Percentiles rank a stretch among this genome's conserved stretches.
Conservation (phyloP, 163 green algal genomes). For the Prototheca wickerhamii region DNA sequence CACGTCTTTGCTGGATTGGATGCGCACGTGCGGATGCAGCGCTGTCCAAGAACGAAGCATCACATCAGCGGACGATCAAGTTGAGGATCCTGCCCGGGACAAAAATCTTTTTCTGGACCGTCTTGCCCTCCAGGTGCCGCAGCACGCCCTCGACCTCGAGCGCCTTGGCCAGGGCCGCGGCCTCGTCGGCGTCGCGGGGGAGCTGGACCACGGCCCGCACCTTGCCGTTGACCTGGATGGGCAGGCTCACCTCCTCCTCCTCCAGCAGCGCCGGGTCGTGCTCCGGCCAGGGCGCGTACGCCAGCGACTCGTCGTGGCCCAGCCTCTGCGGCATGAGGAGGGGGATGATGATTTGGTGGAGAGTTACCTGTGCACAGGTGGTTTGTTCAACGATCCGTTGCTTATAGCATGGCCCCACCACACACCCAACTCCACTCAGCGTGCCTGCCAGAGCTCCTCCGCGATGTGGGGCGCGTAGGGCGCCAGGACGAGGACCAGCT, state of each 20-base stretch:
- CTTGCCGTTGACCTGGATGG: slow-evolving; percentile 90
- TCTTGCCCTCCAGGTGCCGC: slow-evolving; percentile 79
- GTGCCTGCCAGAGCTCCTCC: slow-evolving; percentile 80
- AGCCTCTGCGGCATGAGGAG: slow-evolving; percentile 18
- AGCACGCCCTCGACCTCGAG: slow-evolving; percentile 46
- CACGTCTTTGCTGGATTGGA: too few relatives aligned
- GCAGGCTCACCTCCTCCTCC: slow-evolving; percentile 64
- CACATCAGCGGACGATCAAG: slow-evolving; percentile 66
- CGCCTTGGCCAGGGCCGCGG: slow-evolving; percentile 60
- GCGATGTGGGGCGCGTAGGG: slow-evolving; percentile 93
- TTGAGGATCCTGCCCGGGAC: slow-evolving; percentile 90
- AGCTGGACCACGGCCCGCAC: slow-evolving; percentile 78
- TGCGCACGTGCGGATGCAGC: too few relatives aligned
- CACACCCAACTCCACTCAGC: not conserved
- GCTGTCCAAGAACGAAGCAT: too few relatives aligned
- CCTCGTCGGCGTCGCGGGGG: slow-evolving; percentile 44
- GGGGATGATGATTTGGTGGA: not conserved
- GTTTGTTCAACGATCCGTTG: not conserved
- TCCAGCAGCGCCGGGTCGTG: slow-evolving; percentile 70
- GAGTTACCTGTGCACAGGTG: not conserved
- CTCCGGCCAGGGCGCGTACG: slow-evolving; percentile 85
- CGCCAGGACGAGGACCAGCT: slow-evolving; percentile 86
- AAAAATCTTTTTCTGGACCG: slow-evolving; percentile 91
- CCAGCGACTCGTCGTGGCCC: slow-evolving; percentile 39
- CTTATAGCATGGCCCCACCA: not conserved